Conservation (phyloP, 495 filamentous ascomycete species). For the Pseudevernia furfuracea region DNA sequence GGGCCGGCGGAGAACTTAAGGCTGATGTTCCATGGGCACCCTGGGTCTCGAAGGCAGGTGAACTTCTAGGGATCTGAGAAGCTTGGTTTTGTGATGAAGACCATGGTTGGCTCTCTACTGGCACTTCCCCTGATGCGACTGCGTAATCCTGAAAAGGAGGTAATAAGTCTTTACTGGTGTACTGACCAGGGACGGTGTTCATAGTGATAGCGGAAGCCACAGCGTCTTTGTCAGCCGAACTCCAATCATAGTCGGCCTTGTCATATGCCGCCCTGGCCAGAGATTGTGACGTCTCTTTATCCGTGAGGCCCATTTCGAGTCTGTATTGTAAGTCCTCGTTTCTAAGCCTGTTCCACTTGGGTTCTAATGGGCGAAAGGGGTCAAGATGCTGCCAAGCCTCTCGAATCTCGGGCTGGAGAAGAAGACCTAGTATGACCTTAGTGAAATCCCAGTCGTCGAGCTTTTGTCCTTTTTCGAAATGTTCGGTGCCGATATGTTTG, state of each 20-base stretch:
- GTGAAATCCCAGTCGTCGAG: conserved; percentile 1
- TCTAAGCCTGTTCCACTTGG: background rate
- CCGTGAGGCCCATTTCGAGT: background rate
- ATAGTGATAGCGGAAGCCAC: background rate
- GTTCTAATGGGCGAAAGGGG: background rate
- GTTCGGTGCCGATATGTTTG: conserved; percentile 6
- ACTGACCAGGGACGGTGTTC: background rate
- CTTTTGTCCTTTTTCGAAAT: background rate
- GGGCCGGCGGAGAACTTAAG: background rate
- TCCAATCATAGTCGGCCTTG: background rate
- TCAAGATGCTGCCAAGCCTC: conserved; percentile 2
- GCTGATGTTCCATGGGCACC: background rate
- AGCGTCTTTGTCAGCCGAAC: no score
- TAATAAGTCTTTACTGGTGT: background rate
- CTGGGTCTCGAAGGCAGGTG: background rate
- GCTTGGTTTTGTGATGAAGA: background rate
- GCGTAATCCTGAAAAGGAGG: background rate
- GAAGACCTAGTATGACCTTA: background rate
- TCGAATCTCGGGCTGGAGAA: conserved; percentile 7
- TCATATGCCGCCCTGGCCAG: conserved; percentile 11
- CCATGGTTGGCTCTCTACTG: background rate
- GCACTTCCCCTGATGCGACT: background rate
- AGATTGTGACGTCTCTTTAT: background rate
- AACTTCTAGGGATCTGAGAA: background rate
- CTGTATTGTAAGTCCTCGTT: background rate